Evolutionary conservation across 1,284 basidiomycete genomes (phyloP), one percentile per base, ranked within the genome.

Genomic region (Boletus albobrunnescens): DNA sequence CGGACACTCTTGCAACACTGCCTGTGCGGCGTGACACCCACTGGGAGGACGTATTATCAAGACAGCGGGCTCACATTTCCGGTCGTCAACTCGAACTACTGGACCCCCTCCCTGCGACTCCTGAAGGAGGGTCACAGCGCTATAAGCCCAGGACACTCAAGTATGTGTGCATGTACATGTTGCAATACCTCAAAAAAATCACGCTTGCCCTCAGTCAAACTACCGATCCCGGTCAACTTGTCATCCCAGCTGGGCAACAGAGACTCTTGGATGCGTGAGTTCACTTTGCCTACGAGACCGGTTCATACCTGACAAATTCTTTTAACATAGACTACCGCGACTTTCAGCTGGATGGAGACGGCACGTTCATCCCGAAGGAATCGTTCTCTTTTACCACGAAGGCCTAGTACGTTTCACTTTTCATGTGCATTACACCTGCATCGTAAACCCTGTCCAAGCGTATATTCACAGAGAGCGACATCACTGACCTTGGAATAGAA

Each of bases 301-400:
- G 6, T 33, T 1, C 8, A 7, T 8, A 20, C 2, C 16, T 35
- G 30, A 59, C 7, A 26, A 2, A 5, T 27, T 2, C 12, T 27
- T 2, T 11, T 12, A 14, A 39, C 19, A 32, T 16, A 61, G 56
- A 30, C 33, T 41, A 14, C 44, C 44, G 1, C 8, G 1, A 16
- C 44, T 40, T 37, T 40, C 44, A 14, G 26, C 46, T 10, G 41
- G 28, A 23, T 53, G 48, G 60, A n/a, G 17, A 17, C 32, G 55
- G 9, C 16, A 45, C 36, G 27, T 58, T 20, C 56, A 62, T 36
- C 59, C 56, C 3, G 57, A 62, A 44, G 57, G 56, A 14, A 38
- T n/a, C n/a, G n/a, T n/a, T n/a, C n/a, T n/a, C n/a, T n/a, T n/a
- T n/a, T n/a, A n/a, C n/a, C n/a, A n/a, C n/a, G n/a, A n/a, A n/a